Percentiles rank a stretch among this genome's conserved stretches.
Conservation (phyloP, 2,329 filamentous ascomycete species). For the Calycina herbarum region DNA sequence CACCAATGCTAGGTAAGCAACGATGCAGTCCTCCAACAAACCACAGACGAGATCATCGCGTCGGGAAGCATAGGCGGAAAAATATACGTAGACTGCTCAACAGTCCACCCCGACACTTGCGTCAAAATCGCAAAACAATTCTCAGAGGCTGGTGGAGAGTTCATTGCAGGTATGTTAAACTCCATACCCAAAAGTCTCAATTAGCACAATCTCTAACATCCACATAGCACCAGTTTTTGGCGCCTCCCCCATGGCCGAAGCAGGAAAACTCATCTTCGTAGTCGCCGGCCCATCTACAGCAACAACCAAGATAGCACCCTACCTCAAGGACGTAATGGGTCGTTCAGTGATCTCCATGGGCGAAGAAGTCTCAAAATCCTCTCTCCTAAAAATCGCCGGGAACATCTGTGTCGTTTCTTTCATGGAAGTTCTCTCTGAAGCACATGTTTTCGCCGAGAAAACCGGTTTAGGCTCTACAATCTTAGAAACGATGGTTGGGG, state of each 20-base stretch:
- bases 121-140: slow-evolving; percentile 38
- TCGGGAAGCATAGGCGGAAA: slow-evolving; percentile 36
- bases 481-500: slow-evolving; percentile 45
- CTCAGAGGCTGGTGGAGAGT: slow-evolving; percentile 39
- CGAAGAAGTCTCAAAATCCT: slow-evolving; percentile 44
- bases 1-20: slow-evolving; percentile 39
- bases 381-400: slow-evolving; percentile 47
- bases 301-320: slow-evolving; percentile 40
- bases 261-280: slow-evolving; percentile 47
- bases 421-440: slow-evolving; percentile 48
- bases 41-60: slow-evolving; percentile 30
- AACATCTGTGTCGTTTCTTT: slow-evolving; percentile 31
- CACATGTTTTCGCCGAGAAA: slow-evolving; percentile 48
- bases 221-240: slow-evolving; percentile 44
- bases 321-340: slow-evolving; percentile 46
- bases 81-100: slow-evolving; percentile 37
- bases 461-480: slow-evolving; percentile 44
- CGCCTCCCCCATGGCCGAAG: slow-evolving; percentile 44
- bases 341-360: slow-evolving; percentile 43
- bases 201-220: slow-evolving; percentile 31
- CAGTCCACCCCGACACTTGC: slow-evolving; percentile 40
- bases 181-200: background rate
- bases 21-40: slow-evolving; percentile 41
- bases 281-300: slow-evolving; percentile 42
- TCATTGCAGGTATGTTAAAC: slow-evolving; percentile 29